Evolutionary conservation across 768 basidiomycete genomes (phyloP).

Genomic region (Mycena galericulata): DNA sequence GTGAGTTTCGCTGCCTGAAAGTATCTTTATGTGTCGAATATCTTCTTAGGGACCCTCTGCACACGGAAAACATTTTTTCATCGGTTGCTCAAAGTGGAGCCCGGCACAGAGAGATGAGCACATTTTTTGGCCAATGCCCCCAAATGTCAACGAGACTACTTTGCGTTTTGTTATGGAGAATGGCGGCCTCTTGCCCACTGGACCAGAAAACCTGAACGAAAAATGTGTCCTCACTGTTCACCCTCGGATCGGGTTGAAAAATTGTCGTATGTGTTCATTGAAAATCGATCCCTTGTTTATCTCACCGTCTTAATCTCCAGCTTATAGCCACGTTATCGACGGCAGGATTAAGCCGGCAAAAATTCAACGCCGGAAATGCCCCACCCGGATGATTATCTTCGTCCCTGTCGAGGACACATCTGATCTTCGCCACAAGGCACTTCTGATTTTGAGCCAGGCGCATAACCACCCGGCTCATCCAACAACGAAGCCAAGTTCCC

Average conservation of each 20-base stretch:
- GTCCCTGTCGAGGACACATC: background rate
- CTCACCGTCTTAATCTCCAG: background rate
- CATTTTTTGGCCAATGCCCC: slow-evolving; percentile 5
- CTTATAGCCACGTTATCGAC: background rate
- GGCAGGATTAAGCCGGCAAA: background rate
- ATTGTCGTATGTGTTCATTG: slow-evolving; percentile 7
- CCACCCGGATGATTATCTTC: background rate
- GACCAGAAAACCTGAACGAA: background rate
- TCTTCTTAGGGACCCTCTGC: background rate
- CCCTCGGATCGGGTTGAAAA: background rate
- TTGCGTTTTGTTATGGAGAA: slow-evolving; percentile 1
- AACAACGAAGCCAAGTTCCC: slow-evolving; percentile 3
- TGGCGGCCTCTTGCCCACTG: background rate
- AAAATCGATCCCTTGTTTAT: no score
- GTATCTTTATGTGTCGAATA: no score
- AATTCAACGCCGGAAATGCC: background rate
- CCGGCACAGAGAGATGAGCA: background rate
- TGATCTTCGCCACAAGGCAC: background rate
- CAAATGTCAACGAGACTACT: background rate
- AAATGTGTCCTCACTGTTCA: slow-evolving; percentile 14
- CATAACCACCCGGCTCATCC: slow-evolving; percentile 27
- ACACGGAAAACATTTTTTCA: slow-evolving; percentile 4
- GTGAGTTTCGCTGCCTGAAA: background rate
- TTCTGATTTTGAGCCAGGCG: background rate
- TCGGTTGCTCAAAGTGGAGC: slow-evolving; percentile 17